Evolutionary conservation across 441 rosid genomes (phyloP).

Genomic region (Adansonia gregorii): DNA sequence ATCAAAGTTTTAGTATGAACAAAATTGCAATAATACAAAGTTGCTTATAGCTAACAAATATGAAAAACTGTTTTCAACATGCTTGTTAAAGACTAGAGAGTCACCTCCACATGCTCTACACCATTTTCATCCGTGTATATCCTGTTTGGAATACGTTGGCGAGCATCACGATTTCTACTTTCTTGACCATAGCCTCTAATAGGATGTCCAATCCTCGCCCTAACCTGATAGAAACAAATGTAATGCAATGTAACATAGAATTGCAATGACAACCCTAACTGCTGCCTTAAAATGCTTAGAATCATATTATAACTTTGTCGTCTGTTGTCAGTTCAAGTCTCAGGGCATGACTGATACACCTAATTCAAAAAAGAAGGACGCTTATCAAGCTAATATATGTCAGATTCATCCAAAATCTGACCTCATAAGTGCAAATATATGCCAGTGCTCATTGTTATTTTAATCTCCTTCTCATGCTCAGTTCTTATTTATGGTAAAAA

Average conservation of each 20-base stretch:
- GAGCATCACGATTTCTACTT: constrained; percentile 94
- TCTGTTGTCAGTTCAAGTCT: background rate
- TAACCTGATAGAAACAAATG: constrained; percentile 58
- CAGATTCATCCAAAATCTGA: constrained; percentile 9
- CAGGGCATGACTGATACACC: background rate
- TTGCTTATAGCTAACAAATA: background rate
- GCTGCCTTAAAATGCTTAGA: constrained; percentile 1
- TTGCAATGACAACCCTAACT: background rate
- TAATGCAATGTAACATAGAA: constrained; percentile 23
- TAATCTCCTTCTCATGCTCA: background rate
- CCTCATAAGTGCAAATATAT: background rate
- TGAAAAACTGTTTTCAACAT: background rate
- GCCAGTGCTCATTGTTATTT: background rate
- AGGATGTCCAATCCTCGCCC: constrained; percentile 95
- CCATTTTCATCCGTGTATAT: constrained; percentile 90
- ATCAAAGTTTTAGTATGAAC: background rate
- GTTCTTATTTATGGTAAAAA: background rate
- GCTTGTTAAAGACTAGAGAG: constrained; percentile 16
- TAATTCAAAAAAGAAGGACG: background rate
- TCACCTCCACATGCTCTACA: constrained; percentile 87
- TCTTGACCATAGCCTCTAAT: constrained; percentile 98
- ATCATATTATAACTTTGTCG: background rate
- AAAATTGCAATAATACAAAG: background rate
- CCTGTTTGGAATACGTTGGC: constrained; percentile 87
- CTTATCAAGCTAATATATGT: background rate